Evolutionary conservation across 2,329 filamentous ascomycete genomes (phyloP).

Genomic region (Colletotrichum cordylinicola): DNA sequence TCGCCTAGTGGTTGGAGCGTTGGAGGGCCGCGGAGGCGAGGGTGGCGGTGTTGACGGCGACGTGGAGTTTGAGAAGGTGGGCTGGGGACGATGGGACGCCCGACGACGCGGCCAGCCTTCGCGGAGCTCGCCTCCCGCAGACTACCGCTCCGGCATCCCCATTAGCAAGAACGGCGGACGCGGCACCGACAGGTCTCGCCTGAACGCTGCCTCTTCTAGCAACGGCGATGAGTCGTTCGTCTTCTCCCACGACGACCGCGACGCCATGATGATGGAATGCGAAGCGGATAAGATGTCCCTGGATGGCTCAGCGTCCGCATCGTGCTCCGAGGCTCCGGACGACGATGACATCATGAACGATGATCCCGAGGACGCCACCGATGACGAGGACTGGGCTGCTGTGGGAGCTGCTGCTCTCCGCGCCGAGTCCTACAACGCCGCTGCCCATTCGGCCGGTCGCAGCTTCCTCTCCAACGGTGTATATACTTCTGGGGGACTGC

Average conservation of each 20-base stretch:
- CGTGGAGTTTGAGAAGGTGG: conserved; percentile 91
- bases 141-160: conserved; percentile 59
- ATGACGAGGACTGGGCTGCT: conserved; percentile 95
- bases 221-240: conserved; percentile 74
- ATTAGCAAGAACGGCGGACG: conserved; percentile 54
- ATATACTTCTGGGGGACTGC: conserved; percentile 52
- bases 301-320: conserved; percentile 72
- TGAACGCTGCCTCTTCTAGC: conserved; percentile 62
- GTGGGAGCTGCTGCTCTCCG: conserved; percentile 87
- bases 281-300: conserved; percentile 96
- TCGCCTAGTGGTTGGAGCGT: conserved; percentile 86
- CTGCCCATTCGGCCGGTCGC: conserved; percentile 54
- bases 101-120: conserved; percentile 70
- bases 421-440: conserved; percentile 64
- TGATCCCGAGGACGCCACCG: conserved; percentile 85
- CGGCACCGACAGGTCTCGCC: conserved; percentile 52
- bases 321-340: conserved; percentile 77
- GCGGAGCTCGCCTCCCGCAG: conserved; percentile 47
- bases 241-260: conserved; percentile 75
- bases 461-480: conserved; percentile 50
- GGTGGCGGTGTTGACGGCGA: conserved; percentile 70
- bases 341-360: conserved; percentile 73
- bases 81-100: conserved; percentile 96
- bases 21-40: conserved; percentile 77
- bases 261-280: conserved; percentile 75